Base-by-base conservation (phyloP, 768 basidiomycete genomes). In the Chiua virens region DNA sequence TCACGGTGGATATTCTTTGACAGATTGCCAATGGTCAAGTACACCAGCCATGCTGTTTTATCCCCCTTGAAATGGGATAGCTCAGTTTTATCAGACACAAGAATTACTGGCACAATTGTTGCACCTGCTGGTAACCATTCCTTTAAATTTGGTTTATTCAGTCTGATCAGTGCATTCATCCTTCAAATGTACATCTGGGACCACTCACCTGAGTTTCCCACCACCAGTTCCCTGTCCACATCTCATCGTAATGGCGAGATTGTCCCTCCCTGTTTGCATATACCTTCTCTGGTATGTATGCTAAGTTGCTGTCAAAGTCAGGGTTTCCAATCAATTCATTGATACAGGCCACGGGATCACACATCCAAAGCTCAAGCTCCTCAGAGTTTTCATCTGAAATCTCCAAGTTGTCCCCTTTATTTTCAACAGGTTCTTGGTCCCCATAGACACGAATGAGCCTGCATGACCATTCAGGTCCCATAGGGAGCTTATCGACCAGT, bases 291-390 rank as follows among this genome's bases (percentile, higher is more conserved):
- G 55, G 53, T 30, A 8, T 14, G 20, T 53, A 56, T 15, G 30
- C 27, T 3, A 56, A 20, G 0, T 42, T 2, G 0, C 8, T 13
- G 1, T 35, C 0, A 8, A 53, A 53, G 0, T 32, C 18, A 1
- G 66, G 64, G 30, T 72, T 70, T 2, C 58, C 57, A 30, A 70
- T 63, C 0, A 75, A 59, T 13, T 65, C 58, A 8, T 55, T 34
- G 9, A 74, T 59, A 17, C 65, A 68, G 27, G 68, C 60, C 14
- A 74, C 36, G 8, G 70, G 68, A 52, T 74, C 56, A 1, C 67
- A 54, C 40, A 53, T 28, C 66, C 68, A 70, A 15, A 70, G 49
- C 54, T 70, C 65, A 2, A 67, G 22, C 13, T 56, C 46, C 34
- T 66, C 57, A 21, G 13, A 5, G 8, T 42, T 21, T 4, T 28